phyloP scores from a whole-genome alignment of 2,329 filamentous ascomycete genomes.

The Botrytis elliptica region DNA sequence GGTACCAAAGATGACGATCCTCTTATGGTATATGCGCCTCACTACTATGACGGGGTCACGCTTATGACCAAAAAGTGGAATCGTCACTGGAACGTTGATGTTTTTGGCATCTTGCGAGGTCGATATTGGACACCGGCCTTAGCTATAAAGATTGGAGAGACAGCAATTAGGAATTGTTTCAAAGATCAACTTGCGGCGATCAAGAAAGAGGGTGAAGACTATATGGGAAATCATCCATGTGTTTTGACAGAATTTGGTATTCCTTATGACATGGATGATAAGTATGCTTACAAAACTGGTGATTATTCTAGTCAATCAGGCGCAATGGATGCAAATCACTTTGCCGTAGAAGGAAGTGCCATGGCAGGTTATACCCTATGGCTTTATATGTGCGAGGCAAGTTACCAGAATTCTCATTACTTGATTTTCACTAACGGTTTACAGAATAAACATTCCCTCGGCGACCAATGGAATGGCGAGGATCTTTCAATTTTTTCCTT shows the following conservation, averaged over 20 bases:
- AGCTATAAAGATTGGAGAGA: constrained; percentile 88
- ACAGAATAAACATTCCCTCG: constrained; percentile 81
- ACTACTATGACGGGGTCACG: constrained; percentile 96
- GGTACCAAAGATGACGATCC: constrained; percentile 85
- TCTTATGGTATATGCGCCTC: constrained; percentile 87
- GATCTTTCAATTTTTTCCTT: constrained; percentile 86
- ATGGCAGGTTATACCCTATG: constrained; percentile 87
- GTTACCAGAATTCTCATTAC: constrained; percentile 30
- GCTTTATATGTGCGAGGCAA: constrained; percentile 74
- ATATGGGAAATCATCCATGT: constrained; percentile 85
- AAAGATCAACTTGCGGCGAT: constrained; percentile 82
- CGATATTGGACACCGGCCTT: constrained; percentile 87
- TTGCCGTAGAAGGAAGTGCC: constrained; percentile 78
- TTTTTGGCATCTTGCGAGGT: constrained; percentile 86
- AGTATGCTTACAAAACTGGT: constrained; percentile 91
- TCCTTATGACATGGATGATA: constrained; percentile 97
- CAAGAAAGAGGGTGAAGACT: constrained; percentile 80
- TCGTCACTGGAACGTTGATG: constrained; percentile 93
- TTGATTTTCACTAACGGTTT: constrained; percentile 27
- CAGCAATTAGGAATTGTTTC: constrained; percentile 90
- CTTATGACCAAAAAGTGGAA: constrained; percentile 99
- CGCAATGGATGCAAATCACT: constrained; percentile 95
- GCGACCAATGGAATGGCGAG: constrained; percentile 97
- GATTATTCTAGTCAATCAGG: constrained; percentile 91
- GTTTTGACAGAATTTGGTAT: constrained; percentile 95